Evolutionary conservation across 2,329 filamentous ascomycete genomes (phyloP), one percentile per base, ranked within the genome.

Genomic region (Cordyceps fumosorosea): DNA sequence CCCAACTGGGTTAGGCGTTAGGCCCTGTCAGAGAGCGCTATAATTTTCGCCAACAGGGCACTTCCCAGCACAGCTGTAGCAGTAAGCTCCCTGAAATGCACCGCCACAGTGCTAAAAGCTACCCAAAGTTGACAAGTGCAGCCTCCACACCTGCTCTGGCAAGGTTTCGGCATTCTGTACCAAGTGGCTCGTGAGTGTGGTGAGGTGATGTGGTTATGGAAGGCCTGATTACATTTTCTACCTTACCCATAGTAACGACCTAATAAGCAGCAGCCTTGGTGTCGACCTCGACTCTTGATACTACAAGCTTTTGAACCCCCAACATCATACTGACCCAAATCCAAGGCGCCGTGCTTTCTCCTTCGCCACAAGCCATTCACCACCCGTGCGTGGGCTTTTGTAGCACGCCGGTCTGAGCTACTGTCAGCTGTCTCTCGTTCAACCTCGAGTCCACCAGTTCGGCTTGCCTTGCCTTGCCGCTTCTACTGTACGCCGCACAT

Each of bases 1-100:
- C 59, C 59, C 59, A 50, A 61, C 22, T 34, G n/a, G 6, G 59
- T 56, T 55, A 61, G 51, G 29, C 32, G 51, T 56, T n/a, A n/a
- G 37, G 24, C 56, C n/a, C n/a, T 18, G n/a, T 24, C 56, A 59
- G 32, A 59, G 6, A 50, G 37, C 48, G 40, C 48, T 60, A 22
- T 32, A 44, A 26, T n/a, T 6, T 22, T 26, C 42, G 48, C 24
- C 32, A 44, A 59, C 24, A 48, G 48, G 24, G 20, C 37, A 5
- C n/a, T 45, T 34, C 29, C 29, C 29, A 29, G 29, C 29, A 29
- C 3, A 29, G 29, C 29, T n/a, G 16, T 26, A n/a, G 4, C 22
- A 14, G 10, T 47, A 12, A 20, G 10, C 10, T 11, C 20, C 2
- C 44, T 20, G 10, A 58, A 16, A 18, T 32, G 16, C 42, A 34